These are phyloP conservation scores for Mrakia blollopis DNA, from an alignment of 768 basidiomycete genomes.

Conservation along the genomic window DNA sequence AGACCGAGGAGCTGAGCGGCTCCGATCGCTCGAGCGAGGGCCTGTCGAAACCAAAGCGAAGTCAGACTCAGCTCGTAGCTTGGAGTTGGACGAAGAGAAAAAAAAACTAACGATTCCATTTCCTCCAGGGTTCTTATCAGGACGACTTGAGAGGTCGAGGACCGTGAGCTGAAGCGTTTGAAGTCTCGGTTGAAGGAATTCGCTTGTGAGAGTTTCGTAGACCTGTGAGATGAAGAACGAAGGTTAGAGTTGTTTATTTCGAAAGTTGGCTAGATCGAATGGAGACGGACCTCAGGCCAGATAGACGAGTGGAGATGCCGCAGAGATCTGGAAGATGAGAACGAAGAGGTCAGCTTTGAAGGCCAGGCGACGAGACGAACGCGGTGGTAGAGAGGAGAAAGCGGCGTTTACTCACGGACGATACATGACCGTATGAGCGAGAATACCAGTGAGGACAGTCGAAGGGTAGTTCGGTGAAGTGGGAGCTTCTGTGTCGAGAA, in stretches of 20 bases:
- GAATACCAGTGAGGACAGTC: slow-evolving; percentile 19
- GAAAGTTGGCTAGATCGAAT: no score
- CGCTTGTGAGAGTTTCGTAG: slow-evolving; percentile 26
- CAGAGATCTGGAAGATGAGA: not conserved
- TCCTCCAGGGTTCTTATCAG: slow-evolving; percentile 31
- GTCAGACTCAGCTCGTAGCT: not conserved
- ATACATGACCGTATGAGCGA: slow-evolving; percentile 26
- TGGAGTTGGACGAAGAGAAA: no score
- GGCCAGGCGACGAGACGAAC: no score
- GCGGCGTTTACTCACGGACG: not conserved
- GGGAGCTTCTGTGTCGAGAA: slow-evolving; percentile 5
- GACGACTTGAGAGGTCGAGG: slow-evolving; percentile 27
- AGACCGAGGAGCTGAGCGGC: slow-evolving; percentile 35
- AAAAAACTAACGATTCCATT: slow-evolving; percentile 30
- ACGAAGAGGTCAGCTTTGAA: not conserved
- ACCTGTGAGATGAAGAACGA: no score
- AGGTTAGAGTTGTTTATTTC: no score
- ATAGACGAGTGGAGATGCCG: not conserved
- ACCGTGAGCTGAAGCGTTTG: slow-evolving; percentile 33
- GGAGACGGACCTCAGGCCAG: slow-evolving; percentile 15
- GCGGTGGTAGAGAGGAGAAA: not conserved
- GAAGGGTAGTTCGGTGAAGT: slow-evolving; percentile 22
- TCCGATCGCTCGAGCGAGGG: slow-evolving; percentile 14
- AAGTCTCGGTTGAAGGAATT: slow-evolving; percentile 29
- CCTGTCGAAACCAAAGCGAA: not conserved